These are phyloP conservation scores for Lyophyllum decastes DNA, from an alignment of 768 basidiomycete species.

Conservation along the genomic window DNA sequence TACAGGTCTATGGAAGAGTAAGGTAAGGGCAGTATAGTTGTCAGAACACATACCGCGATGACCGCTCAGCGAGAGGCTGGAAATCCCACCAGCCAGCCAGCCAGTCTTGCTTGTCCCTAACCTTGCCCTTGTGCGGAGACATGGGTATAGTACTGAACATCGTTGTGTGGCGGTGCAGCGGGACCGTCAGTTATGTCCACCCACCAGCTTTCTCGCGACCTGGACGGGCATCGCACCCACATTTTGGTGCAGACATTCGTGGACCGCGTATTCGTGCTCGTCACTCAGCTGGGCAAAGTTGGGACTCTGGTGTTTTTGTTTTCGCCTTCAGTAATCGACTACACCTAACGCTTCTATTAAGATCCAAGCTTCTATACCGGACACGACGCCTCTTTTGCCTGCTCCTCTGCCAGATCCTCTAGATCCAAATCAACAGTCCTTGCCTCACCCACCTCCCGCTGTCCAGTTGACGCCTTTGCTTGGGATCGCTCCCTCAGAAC, in stretches of 20 bases:
- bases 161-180: slow-evolving; percentile 12
- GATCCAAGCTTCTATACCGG: slow-evolving; percentile 82
- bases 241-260: slow-evolving; percentile 76
- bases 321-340: slow-evolving; percentile 5
- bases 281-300: slow-evolving; percentile 91
- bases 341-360: slow-evolving; percentile 28
- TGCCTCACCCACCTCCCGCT: slow-evolving; percentile 69
- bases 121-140: slow-evolving; percentile 56
- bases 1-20: slow-evolving; percentile 50
- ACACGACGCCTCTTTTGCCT: slow-evolving; percentile 54
- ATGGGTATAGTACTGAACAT: slow-evolving; percentile 19
- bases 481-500: slow-evolving; percentile 70
- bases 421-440: slow-evolving; percentile 32
- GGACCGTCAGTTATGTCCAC: slow-evolving; percentile 34
- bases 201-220: slow-evolving; percentile 49
- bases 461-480: slow-evolving; percentile 78
- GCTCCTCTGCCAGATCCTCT: slow-evolving; percentile 34
- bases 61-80: slow-evolving; percentile 57
- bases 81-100: slow-evolving; percentile 77
- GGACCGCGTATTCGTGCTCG: slow-evolving; percentile 81
- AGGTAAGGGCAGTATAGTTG: background rate
- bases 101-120: slow-evolving; percentile 53
- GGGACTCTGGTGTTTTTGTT: slow-evolving; percentile 68
- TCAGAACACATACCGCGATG: slow-evolving; percentile 44
- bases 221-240: slow-evolving; percentile 68